Evolutionary conservation across 2,329 filamentous ascomycete genomes (phyloP).

Genomic region (Hypomyces perniciosus): DNA sequence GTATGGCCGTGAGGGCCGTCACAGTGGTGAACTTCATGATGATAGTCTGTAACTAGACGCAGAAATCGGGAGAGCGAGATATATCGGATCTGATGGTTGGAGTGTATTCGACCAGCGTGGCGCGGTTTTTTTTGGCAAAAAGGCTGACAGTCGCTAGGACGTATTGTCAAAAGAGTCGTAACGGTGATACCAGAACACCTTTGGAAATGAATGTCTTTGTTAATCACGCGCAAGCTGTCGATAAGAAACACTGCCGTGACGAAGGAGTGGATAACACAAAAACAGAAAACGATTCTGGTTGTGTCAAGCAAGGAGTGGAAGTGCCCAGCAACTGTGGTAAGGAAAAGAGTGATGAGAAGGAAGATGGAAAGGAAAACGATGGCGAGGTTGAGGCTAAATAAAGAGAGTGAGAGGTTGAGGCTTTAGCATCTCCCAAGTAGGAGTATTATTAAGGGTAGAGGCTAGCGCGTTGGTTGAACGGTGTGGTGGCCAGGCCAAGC

Average conservation of each 20-base stretch:
- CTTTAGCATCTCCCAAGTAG: too few relatives aligned
- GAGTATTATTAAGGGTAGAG: too few relatives aligned
- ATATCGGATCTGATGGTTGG: background rate
- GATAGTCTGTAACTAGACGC: background rate
- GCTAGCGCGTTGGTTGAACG: too few relatives aligned
- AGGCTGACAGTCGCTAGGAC: slow-evolving; percentile 1
- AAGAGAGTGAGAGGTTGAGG: background rate
- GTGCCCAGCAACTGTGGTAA: slow-evolving; percentile 27
- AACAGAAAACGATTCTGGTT: slow-evolving; percentile 21
- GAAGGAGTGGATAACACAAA: slow-evolving; percentile 28
- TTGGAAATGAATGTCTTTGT: slow-evolving; percentile 22
- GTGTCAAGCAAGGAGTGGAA: slow-evolving; percentile 27
- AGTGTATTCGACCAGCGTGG: background rate
- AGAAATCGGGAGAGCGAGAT: background rate
- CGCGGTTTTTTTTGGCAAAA: slow-evolving; percentile 6
- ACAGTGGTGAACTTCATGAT: slow-evolving; percentile 32
- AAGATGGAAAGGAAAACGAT: slow-evolving; percentile 11
- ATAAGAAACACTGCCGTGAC: slow-evolving; percentile 16
- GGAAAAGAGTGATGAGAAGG: slow-evolving; percentile 18
- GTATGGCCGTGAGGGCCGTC: slow-evolving; percentile 32
- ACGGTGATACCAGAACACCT: slow-evolving; percentile 32
- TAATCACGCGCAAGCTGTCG: slow-evolving; percentile 15
- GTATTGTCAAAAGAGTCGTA: slow-evolving; percentile 1
- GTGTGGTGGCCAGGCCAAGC: too few relatives aligned
- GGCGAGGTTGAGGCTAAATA: slow-evolving; percentile 6